Percentiles rank a stretch among this genome's conserved stretches.
Evolutionary conservation across 768 basidiomycete species (phyloP).

Genomic region (Mycena venus): DNA sequence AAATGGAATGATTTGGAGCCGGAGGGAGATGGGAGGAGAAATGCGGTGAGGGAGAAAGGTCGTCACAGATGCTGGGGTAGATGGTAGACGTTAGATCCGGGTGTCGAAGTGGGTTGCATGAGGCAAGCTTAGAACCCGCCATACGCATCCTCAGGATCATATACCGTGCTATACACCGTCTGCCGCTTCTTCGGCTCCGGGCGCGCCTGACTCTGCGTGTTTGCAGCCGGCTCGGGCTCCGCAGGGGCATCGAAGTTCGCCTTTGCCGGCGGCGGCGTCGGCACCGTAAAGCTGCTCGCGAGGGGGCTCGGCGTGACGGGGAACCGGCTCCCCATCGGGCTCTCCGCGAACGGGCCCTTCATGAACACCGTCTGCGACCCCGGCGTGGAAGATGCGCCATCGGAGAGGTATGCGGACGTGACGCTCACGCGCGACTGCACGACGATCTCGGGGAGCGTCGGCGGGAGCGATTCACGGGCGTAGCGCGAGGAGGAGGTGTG

Average conservation of each 20-base stretch:
- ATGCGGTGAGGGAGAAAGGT: no score
- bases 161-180: constrained; percentile 64
- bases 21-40: no score
- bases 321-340: constrained; percentile 47
- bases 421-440: constrained; percentile 60
- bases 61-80: no score
- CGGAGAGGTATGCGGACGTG: constrained; percentile 40
- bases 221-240: constrained; percentile 29
- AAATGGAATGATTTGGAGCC: no score
- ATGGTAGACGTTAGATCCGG: not conserved
- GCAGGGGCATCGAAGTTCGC: constrained; percentile 21
- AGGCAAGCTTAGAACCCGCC: constrained; percentile 66
- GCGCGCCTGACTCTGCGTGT: constrained; percentile 16
- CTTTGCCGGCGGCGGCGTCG: constrained; percentile 24
- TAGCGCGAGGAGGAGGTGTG: constrained; percentile 47
- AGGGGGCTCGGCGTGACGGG: constrained; percentile 56
- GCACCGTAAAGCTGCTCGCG: constrained; percentile 48
- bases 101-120: not conserved
- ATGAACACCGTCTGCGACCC: constrained; percentile 31
- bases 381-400: constrained; percentile 27
- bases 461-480: constrained; percentile 58
- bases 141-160: constrained; percentile 78
- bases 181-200: constrained; percentile 38
- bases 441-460: constrained; percentile 66
- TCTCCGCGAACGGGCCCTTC: constrained; percentile 16